Percentiles rank a stretch among this genome's conserved stretches.
phyloP scores from a whole-genome alignment of 2,329 filamentous ascomycete species.

The Calonectria hongkongensis region DNA sequence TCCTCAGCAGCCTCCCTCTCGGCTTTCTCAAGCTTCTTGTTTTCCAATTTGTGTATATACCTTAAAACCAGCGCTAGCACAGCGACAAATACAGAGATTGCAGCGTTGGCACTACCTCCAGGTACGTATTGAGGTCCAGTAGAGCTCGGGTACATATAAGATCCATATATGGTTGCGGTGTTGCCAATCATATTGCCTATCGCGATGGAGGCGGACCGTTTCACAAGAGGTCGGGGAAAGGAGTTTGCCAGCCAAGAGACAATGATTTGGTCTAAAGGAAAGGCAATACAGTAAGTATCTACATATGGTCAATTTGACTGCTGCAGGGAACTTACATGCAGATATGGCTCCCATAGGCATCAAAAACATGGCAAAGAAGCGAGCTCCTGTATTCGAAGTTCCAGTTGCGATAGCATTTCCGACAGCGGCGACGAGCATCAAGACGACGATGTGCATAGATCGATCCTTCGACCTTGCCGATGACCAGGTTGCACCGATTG shows the following conservation, averaged over 20 bases:
- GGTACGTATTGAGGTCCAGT: conserved; percentile 66
- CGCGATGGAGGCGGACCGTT: conserved; percentile 79
- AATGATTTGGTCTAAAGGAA: conserved; percentile 69
- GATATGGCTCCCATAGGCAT: conserved; percentile 74
- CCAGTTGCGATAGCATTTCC: conserved; percentile 75
- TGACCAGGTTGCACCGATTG: conserved; percentile 72
- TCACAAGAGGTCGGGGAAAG: conserved; percentile 81
- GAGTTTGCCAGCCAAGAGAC: conserved; percentile 82
- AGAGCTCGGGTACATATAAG: conserved; percentile 67
- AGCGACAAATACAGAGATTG: conserved; percentile 77
- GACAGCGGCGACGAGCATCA: conserved; percentile 70
- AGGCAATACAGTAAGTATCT: background rate
- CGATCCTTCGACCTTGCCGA: conserved; percentile 73
- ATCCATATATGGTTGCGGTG: conserved; percentile 68
- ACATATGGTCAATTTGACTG: fast-evolving
- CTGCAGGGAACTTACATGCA: conserved; percentile 59
- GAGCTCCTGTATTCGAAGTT: conserved; percentile 68
- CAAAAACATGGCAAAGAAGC: conserved; percentile 79
- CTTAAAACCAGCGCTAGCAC: conserved; percentile 72
- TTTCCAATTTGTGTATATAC: conserved; percentile 74
- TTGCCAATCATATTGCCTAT: conserved; percentile 82
- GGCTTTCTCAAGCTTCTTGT: conserved; percentile 73
- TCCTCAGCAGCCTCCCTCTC: conserved; percentile 53
- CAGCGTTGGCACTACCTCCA: conserved; percentile 77
- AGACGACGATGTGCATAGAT: conserved; percentile 72